These are phyloP conservation scores for Aspergillus ellipticus DNA, from an alignment of 495 filamentous ascomycete species.

Conservation along the genomic window DNA sequence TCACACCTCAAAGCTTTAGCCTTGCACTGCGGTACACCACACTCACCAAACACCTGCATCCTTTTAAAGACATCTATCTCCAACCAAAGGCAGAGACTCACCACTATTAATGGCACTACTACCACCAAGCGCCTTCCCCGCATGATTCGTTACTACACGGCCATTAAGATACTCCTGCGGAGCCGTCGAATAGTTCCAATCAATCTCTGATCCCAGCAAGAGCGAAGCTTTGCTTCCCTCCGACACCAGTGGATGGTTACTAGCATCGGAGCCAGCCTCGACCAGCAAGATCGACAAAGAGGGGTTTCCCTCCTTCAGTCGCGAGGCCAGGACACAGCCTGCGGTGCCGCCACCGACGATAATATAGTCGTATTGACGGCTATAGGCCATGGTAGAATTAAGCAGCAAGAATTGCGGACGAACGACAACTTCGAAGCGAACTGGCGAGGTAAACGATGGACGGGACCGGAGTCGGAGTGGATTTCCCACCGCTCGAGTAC, in stretches of 20 bases:
- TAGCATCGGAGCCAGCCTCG: conserved; percentile 30
- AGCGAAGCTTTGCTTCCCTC: not conserved
- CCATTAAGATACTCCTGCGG: conserved; percentile 25
- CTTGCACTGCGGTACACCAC: not conserved
- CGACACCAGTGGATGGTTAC: conserved; percentile 18
- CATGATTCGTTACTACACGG: conserved; percentile 16
- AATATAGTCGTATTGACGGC: conserved; percentile 28
- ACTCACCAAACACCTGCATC: not conserved
- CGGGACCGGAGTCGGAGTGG: too few relatives aligned
- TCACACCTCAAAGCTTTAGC: not conserved
- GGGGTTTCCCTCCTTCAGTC: conserved; percentile 18
- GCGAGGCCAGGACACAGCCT: conserved; percentile 27
- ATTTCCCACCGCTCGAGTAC: too few relatives aligned
- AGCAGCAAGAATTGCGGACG: not conserved
- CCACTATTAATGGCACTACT: conserved; percentile 8
- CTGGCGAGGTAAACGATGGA: too few relatives aligned
- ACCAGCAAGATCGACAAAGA: conserved; percentile 25
- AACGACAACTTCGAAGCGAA: too few relatives aligned
- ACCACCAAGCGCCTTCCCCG: conserved; percentile 29
- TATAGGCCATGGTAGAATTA: not conserved
- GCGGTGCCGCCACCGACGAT: conserved; percentile 44
- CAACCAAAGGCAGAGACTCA: not conserved
- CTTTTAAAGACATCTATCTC: not conserved
- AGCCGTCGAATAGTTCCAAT: conserved; percentile 25
- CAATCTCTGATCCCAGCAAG: conserved; percentile 18